A percentile compares a stretch with the other conserved stretches of the same genome.
These are phyloP conservation scores for Saururus chinensis DNA, from an alignment of 164 flowering plant species.

Conservation along the genomic window DNA sequence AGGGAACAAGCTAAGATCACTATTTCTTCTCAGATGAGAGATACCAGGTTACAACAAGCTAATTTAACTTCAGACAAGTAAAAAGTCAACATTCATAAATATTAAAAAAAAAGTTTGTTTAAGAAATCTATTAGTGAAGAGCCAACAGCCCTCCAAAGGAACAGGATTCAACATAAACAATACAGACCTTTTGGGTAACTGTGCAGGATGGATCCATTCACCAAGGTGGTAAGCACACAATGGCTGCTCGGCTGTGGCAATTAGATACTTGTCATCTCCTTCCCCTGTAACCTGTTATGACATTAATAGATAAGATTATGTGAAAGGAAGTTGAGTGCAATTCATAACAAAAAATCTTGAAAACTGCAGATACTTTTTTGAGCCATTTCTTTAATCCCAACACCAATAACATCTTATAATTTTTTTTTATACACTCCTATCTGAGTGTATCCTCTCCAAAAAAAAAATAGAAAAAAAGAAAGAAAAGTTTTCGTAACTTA, in stretches of 20 bases:
- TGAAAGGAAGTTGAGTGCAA: neutral
- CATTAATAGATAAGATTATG: too few species aligned
- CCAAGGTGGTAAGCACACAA: slow-evolving; percentile 89
- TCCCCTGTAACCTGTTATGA: slow-evolving; percentile 76
- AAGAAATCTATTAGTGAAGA: neutral
- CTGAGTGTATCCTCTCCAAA: too few species aligned
- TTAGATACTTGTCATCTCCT: slow-evolving; percentile 94
- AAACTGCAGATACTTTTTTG: neutral
- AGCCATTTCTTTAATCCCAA: too few species aligned
- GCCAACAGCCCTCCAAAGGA: neutral
- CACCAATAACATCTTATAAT: too few species aligned
- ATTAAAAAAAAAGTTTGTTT: too few species aligned
- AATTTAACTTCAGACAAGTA: neutral
- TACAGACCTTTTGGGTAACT: slow-evolving; percentile 68
- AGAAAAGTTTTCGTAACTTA: too few species aligned
- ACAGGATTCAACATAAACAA: neutral
- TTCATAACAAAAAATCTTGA: neutral
- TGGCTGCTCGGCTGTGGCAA: slow-evolving; percentile 97
- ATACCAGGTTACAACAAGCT: too few species aligned
- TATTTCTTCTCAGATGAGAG: too few species aligned
- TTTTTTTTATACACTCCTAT: too few species aligned
- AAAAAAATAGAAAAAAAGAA: too few species aligned
- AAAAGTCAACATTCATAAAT: too few species aligned
- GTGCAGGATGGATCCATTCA: slow-evolving; percentile 93
- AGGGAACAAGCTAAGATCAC: too few species aligned